These are phyloP conservation scores for Macrotyloma uniflorum DNA, from an alignment of 306 rosid species.

Conservation along the genomic window DNA sequence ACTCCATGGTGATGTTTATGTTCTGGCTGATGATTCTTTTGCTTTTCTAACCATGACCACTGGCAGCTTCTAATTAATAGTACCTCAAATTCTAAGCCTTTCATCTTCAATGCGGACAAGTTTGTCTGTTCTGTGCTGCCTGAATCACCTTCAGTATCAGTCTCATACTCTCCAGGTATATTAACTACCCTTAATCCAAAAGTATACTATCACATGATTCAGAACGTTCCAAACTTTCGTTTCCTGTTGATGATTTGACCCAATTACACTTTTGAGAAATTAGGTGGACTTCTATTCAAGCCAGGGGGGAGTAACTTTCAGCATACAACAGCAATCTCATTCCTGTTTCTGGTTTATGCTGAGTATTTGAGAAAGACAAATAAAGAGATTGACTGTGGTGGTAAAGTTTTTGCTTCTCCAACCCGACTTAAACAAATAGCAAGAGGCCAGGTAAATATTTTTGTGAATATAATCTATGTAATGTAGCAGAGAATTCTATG, in stretches of 20 bases:
- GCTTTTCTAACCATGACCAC: not conserved
- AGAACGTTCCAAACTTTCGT: not conserved
- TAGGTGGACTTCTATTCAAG: conserved; percentile 62
- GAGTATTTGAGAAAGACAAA: conserved; percentile 34
- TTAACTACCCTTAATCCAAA: not conserved
- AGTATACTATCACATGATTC: no score
- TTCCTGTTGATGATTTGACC: not conserved
- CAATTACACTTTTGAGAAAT: not conserved
- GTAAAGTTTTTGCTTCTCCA: conserved; percentile 38
- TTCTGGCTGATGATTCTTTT: not conserved
- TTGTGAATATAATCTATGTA: not conserved
- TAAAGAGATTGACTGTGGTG: conserved; percentile 43
- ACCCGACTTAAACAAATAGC: conserved; percentile 37
- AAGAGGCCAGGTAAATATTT: conserved; percentile 36
- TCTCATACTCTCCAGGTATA: conserved; percentile 56
- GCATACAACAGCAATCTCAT: conserved; percentile 54
- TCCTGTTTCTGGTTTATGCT: conserved; percentile 55
- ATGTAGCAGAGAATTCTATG: not conserved
- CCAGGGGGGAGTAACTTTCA: conserved; percentile 59
- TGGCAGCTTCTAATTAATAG: conserved; percentile 43
- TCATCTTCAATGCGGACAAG: conserved; percentile 43
- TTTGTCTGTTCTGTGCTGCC: conserved; percentile 59
- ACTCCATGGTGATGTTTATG: not conserved
- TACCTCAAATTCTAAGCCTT: conserved; percentile 31
- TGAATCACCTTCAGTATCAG: conserved; percentile 52